phyloP scores from a whole-genome alignment of 148 eudicot genomes.

The Drosera capensis region DNA sequence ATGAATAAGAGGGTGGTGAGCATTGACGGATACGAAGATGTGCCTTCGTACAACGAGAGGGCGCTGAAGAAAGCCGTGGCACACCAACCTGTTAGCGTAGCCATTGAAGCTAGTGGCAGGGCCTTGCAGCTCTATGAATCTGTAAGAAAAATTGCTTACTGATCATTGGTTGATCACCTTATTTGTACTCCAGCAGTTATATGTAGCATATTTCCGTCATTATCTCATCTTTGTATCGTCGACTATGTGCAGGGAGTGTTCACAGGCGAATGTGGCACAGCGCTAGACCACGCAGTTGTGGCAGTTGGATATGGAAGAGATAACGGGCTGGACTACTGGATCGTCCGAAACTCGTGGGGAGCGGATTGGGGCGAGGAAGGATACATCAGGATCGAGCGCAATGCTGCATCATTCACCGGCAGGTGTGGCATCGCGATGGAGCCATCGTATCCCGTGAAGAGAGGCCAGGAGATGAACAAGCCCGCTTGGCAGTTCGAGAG shows the following conservation, averaged over 20 bases:
- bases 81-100: conserved; percentile 87
- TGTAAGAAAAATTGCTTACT: conserved; percentile 18
- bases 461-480: conserved; percentile 10
- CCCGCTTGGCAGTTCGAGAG: conserved; percentile 10
- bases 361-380: conserved; percentile 73
- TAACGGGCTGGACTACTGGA: conserved; percentile 64
- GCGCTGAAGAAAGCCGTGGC: conserved; percentile 82
- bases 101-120: conserved; percentile 78
- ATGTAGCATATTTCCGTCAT: background rate
- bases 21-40: conserved; percentile 87
- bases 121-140: conserved; percentile 57
- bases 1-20: conserved; percentile 61
- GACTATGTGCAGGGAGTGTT: conserved; percentile 46
- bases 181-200: background rate
- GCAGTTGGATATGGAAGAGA: conserved; percentile 79
- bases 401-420: conserved; percentile 26
- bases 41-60: conserved; percentile 49
- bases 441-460: conserved; percentile 79
- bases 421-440: conserved; percentile 77
- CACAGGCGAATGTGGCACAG: conserved; percentile 59
- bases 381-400: conserved; percentile 60
- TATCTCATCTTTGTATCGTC: background rate
- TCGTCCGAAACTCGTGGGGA: conserved; percentile 95
- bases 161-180: background rate
- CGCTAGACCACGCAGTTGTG: conserved; percentile 73